Conservation (phyloP, 2,329 filamentous ascomycete genomes). For the Tolypocladium capitatum region DNA sequence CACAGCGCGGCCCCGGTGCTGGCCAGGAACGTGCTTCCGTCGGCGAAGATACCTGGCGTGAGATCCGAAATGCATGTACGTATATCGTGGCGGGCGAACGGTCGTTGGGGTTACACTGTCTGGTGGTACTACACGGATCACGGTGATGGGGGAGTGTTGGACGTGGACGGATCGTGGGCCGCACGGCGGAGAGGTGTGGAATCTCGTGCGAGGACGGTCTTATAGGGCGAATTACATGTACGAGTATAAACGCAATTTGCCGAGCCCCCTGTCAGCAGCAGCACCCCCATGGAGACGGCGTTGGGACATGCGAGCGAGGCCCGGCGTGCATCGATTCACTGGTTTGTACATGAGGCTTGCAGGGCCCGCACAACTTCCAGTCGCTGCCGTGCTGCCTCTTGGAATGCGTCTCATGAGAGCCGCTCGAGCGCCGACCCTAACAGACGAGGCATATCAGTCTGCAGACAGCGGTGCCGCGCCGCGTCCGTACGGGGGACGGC, state of each 20-base stretch:
- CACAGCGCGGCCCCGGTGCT: background rate
- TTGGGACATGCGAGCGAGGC: background rate
- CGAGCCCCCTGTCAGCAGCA: background rate
- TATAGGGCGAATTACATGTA: too few relatives aligned
- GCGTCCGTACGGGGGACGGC: background rate
- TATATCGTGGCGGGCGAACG: too few relatives aligned
- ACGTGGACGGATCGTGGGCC: too few relatives aligned
- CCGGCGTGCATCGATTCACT: background rate
- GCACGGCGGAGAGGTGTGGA: background rate
- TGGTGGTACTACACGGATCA: too few relatives aligned
- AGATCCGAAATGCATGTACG: too few relatives aligned
- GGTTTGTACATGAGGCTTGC: background rate
- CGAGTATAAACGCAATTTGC: background rate
- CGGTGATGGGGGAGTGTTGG: too few relatives aligned
- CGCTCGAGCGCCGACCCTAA: background rate
- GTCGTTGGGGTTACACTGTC: too few relatives aligned
- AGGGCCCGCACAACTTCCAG: background rate
- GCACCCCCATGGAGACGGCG: background rate
- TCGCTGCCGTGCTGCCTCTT: background rate
- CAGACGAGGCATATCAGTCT: background rate
- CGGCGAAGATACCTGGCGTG: too few relatives aligned
- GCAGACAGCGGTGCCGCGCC: background rate
- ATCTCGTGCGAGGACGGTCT: background rate
- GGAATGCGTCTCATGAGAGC: too few relatives aligned
- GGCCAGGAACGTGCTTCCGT: background rate